phyloP scores from a whole-genome alignment of 2,329 filamentous ascomycete species.

The Mycosphaerelloides madeirae region DNA sequence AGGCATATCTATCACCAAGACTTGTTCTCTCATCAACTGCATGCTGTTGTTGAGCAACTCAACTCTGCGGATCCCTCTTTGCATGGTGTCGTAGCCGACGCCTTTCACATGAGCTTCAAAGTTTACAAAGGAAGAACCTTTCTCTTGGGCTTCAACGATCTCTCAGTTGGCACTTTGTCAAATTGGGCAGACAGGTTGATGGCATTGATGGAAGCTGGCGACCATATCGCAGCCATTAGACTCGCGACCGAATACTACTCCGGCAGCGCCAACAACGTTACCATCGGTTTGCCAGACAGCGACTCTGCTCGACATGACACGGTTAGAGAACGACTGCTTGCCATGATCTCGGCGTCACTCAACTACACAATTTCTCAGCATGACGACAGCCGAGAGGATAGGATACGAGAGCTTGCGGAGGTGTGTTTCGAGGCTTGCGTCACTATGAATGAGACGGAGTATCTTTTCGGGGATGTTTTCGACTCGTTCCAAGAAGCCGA shows the following conservation, averaged over 20 bases:
- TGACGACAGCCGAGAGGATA: slow-evolving; percentile 47
- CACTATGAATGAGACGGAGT: slow-evolving; percentile 71
- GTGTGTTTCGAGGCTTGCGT: slow-evolving; percentile 81
- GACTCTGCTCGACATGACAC: slow-evolving; percentile 68
- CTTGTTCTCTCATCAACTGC: slow-evolving; percentile 82
- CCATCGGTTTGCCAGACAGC: slow-evolving; percentile 87
- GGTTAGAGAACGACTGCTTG: slow-evolving; percentile 81
- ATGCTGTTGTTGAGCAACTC: slow-evolving; percentile 77
- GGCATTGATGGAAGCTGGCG: slow-evolving; percentile 92
- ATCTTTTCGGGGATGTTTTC: slow-evolving; percentile 86
- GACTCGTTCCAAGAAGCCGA: slow-evolving; percentile 80
- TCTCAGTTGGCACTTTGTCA: slow-evolving; percentile 84
- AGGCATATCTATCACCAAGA: slow-evolving; percentile 91
- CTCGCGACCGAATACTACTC: slow-evolving; percentile 89
- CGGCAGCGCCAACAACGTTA: slow-evolving; percentile 87
- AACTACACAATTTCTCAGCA: slow-evolving; percentile 76
- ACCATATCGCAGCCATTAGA: slow-evolving; percentile 86
- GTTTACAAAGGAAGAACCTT: slow-evolving; percentile 93
- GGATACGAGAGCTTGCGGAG: slow-evolving; percentile 72
- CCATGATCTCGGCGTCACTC: slow-evolving; percentile 88
- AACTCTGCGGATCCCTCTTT: slow-evolving; percentile 83
- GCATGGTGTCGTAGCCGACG: slow-evolving; percentile 94
- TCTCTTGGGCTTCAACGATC: slow-evolving; percentile 85
- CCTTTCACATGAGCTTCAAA: slow-evolving; percentile 96
- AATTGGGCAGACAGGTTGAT: slow-evolving; percentile 96